Base-by-base conservation (phyloP, 768 basidiomycete genomes). In the Fomitopsis serialis region DNA sequence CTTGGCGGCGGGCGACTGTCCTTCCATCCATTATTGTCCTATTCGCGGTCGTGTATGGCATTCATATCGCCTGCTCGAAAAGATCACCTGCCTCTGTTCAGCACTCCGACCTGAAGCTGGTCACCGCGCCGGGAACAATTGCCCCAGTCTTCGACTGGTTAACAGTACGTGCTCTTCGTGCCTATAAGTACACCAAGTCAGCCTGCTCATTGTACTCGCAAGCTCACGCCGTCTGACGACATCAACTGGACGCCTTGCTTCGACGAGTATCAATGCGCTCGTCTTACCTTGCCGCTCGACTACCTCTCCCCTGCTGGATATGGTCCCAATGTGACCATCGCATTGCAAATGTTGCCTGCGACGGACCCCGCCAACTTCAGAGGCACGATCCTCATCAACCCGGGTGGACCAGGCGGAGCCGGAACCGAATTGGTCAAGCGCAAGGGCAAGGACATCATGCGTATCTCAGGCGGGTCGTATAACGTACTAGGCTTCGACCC, bases 401-500 rank as follows among this genome's bases (percentile, higher is more conserved):
- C 55, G 15, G 55, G 55, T 9, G 55, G 55, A 2, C 55, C 55
- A 9, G 55, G 55, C 13, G 55, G 42, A 2, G 42, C 55, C 9
- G 55, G 55, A 40, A 56, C 55, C 9, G 35, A 48, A 25, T 32
- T 56, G 36, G 44, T 53, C 42, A 45, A n/a, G 32, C 51, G 47
- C n/a, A 44, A 22, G 2, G 55, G 55, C 8, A 34, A 42, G 40
- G 43, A 48, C 48, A 48, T 56, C 46, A 22, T 50, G 27, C 37
- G 36, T 29, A 54, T 61, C 36, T 45, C 56, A 29, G 56, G 59
- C 22, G 48, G 44, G 21, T 51, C 52, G n/a, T 61, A 50, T 45
- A 56, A 61, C 42, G 42, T 61, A 45, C 56, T 61, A 3, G 59
- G 59, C n/a, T 61, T 61, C 40, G 59, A 61, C 45, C 59, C 59